phyloP scores from a whole-genome alignment of 202 grass and related monocot genomes.

The Panicum hallii region DNA sequence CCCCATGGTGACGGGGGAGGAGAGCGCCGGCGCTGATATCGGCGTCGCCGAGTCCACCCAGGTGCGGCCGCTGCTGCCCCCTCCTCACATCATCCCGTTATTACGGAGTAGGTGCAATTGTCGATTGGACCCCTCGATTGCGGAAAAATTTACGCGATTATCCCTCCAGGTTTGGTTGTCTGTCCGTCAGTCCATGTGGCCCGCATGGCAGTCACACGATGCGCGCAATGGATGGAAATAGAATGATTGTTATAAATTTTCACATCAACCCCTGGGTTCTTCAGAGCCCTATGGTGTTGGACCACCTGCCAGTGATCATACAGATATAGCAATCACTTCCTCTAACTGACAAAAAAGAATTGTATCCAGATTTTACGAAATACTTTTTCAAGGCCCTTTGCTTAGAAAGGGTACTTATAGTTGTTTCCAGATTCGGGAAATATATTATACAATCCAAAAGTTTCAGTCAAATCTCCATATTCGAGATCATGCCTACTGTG shows the following conservation, averaged over 20 bases:
- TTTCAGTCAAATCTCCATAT: neutral
- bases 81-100: too few species aligned
- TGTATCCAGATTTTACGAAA: neutral
- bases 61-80: constrained; percentile 34
- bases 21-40: neutral
- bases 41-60: constrained; percentile 10
- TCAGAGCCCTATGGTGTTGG: too few species aligned
- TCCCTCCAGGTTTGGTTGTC: too few species aligned
- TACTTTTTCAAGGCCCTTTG: neutral
- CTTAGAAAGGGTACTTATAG: neutral
- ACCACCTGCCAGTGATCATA: too few species aligned
- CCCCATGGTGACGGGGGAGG: constrained; percentile 35
- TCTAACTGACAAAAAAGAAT: neutral
- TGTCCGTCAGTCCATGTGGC: too few species aligned
- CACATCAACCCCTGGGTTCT: too few species aligned
- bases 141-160: too few species aligned
- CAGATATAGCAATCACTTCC: neutral
- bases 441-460: neutral
- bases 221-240: too few species aligned
- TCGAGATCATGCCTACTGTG: neutral
- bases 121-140: too few species aligned
- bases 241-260: too few species aligned
- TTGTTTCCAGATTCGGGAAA: neutral
- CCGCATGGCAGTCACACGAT: too few species aligned
- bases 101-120: too few species aligned